Conservation (phyloP, 352 stramenopile species). For the Phytophthora sansomeana region DNA sequence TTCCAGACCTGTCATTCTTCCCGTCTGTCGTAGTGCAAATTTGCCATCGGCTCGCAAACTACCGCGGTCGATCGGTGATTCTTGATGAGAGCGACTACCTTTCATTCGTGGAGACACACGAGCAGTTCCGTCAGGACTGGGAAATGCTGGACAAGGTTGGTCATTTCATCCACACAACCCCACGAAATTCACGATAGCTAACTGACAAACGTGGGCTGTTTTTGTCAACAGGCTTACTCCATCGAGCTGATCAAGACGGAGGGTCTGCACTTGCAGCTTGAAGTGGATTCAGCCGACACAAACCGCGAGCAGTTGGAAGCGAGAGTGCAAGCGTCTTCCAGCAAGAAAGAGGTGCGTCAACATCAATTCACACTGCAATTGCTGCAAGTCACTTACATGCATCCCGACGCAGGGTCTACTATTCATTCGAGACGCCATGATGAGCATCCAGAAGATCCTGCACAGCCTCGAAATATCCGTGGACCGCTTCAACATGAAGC, state of each 20-base stretch:
- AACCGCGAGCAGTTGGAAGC: conserved; percentile 30
- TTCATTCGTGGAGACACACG: conserved; percentile 59
- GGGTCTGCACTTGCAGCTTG: conserved; percentile 48
- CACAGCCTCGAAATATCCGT: conserved; percentile 50
- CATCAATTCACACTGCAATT: conserved; percentile 1
- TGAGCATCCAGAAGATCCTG: conserved; percentile 57
- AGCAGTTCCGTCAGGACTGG: conserved; percentile 61
- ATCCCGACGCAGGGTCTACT: conserved; percentile 32
- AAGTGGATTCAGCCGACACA: conserved; percentile 25
- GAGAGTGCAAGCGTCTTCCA: conserved; percentile 29
- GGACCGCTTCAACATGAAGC: conserved; percentile 45
- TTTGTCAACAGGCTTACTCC: conserved; percentile 47
- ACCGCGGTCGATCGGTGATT: conserved; percentile 63
- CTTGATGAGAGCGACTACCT: conserved; percentile 72
- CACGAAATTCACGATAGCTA: background rate
- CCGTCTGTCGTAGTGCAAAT: conserved; percentile 54
- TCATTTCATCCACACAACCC: background rate
- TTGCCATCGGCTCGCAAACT: conserved; percentile 56
- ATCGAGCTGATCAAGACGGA: conserved; percentile 62
- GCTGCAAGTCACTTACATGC: background rate
- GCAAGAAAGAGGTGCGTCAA: conserved; percentile 49
- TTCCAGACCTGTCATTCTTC: conserved; percentile 66
- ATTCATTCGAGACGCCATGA: conserved; percentile 57
- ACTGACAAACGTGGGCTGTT: background rate
- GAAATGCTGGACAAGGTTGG: conserved; percentile 74